These are phyloP conservation scores for Ceratocystis papillata DNA, from an alignment of 2,329 filamentous ascomycete genomes.

Conservation along the genomic window DNA sequence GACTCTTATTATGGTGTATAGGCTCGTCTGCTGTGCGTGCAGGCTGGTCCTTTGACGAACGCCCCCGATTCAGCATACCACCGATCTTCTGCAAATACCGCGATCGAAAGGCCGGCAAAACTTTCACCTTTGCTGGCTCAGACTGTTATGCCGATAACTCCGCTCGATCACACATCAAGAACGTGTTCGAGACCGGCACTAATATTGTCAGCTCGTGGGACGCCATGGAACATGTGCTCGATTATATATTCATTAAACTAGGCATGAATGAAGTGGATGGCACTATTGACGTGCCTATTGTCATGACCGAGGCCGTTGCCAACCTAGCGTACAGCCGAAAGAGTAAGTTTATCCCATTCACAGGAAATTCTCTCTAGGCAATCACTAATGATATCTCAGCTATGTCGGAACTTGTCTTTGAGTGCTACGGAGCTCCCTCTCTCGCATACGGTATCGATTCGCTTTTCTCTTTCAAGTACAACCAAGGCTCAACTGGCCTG, in stretches of 20 bases:
- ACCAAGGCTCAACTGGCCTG: slow-evolving; percentile 74
- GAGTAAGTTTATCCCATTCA: slow-evolving; percentile 45
- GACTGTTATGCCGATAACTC: slow-evolving; percentile 95
- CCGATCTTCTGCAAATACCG: slow-evolving; percentile 92
- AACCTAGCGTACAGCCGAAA: slow-evolving; percentile 81
- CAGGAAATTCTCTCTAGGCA: background rate
- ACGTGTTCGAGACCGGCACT: slow-evolving; percentile 80
- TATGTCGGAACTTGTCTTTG: slow-evolving; percentile 96
- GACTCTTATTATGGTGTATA: slow-evolving; percentile 31
- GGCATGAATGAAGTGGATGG: slow-evolving; percentile 69
- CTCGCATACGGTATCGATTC: slow-evolving; percentile 93
- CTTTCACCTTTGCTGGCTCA: slow-evolving; percentile 80
- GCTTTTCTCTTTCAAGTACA: slow-evolving; percentile 89
- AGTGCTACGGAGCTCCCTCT: slow-evolving; percentile 84
- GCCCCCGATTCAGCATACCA: slow-evolving; percentile 68
- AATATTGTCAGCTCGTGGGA: slow-evolving; percentile 97
- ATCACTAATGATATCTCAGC: slow-evolving; percentile 40
- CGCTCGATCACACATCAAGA: slow-evolving; percentile 77
- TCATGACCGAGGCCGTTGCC: slow-evolving; percentile 92
- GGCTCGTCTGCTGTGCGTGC: slow-evolving; percentile 82
- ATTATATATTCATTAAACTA: slow-evolving; percentile 90
- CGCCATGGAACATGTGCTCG: slow-evolving; percentile 85
- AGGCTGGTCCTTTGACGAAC: slow-evolving; percentile 85
- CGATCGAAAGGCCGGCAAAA: slow-evolving; percentile 84
- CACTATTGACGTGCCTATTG: slow-evolving; percentile 69